Base-by-base conservation (phyloP, 768 basidiomycete genomes). In the Suillus bovinus region DNA sequence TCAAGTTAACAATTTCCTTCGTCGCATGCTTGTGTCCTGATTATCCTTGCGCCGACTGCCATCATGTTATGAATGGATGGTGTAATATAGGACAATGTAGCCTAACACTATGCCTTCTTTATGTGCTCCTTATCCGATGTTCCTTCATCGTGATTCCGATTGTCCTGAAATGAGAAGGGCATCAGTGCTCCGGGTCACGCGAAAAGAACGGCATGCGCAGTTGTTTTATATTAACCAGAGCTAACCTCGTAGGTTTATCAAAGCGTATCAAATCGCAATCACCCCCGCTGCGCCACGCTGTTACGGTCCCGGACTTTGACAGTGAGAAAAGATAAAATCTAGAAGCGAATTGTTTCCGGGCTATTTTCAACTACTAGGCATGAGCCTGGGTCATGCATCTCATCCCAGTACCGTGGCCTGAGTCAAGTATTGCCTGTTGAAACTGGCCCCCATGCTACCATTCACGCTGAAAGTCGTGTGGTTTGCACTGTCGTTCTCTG, bases 401-500 rank as follows among this genome's bases (percentile, higher is more conserved):
- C 11, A 52, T 13, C 11, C 20, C 20, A 20, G 20, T 13, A 52
- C 33, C 13, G 50, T 31, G 27, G 27, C 9, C 22, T 44, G 36
- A 36, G 46, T 22, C 52, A 10, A 22, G 5, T 20, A 20, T 11
- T 11, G 49, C 20, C 5, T 39, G 22, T 38, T 24, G 47, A 16
- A 36, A 11, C 17, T 56, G 24, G 41, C 17, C 7, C 47, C 42
- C 41, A 88, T 88, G 86, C 79, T 87, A 39, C 78, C 84, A 22
- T 82, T 81, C 60, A 78, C 80, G 54, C 77, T 88, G 60, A 88
- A 82, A 75, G 74, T 82, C 49, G 75, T 75, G 53, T 89, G 86
- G 86, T 85, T 85, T 65, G 74, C 77, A 65, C 76, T 89, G 22
- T 86, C 86, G 16, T 65, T 85, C 24, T 75, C 80, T 66, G 86